Percentiles rank a stretch among this genome's conserved stretches.
Evolutionary conservation across 2,329 filamentous ascomycete genomes (phyloP).

Genomic region (Ophiobolus disseminans): DNA sequence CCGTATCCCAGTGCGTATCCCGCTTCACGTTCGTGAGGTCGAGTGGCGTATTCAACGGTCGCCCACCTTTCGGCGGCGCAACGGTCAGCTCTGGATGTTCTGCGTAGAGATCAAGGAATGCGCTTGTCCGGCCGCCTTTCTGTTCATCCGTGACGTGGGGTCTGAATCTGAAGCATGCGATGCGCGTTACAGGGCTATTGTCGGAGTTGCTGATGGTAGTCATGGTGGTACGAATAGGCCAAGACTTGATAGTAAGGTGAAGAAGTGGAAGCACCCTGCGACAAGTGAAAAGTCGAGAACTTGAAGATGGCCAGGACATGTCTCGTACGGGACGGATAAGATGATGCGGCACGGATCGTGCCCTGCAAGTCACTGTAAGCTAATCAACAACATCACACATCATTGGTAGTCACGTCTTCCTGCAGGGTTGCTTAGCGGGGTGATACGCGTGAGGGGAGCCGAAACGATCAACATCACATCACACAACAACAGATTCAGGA

Average conservation of each 20-base stretch:
- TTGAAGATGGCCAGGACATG: no score
- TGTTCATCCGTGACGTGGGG: conserved; percentile 20
- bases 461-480: conserved; percentile 2
- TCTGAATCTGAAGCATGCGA: conserved; percentile 33
- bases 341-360: no score
- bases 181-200: conserved; percentile 22
- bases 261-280: no score
- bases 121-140: conserved; percentile 30
- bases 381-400: no score
- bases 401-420: no score
- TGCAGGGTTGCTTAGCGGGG: background rate
- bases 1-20: conserved; percentile 32
- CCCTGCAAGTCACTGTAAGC: no score
- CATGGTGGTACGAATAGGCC: conserved; percentile 1
- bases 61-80: conserved; percentile 24
- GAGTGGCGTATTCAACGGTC: conserved; percentile 28
- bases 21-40: conserved; percentile 31
- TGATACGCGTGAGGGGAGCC: conserved; percentile 17
- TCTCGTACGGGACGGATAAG: no score
- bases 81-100: conserved; percentile 23
- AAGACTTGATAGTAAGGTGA: background rate
- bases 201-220: background rate
- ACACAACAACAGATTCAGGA: background rate
- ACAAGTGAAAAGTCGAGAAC: no score
- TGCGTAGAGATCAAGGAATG: conserved; percentile 32